Base-by-base conservation (phyloP, 2,329 filamentous ascomycete genomes). In the Herpotrichia juniperi region DNA sequence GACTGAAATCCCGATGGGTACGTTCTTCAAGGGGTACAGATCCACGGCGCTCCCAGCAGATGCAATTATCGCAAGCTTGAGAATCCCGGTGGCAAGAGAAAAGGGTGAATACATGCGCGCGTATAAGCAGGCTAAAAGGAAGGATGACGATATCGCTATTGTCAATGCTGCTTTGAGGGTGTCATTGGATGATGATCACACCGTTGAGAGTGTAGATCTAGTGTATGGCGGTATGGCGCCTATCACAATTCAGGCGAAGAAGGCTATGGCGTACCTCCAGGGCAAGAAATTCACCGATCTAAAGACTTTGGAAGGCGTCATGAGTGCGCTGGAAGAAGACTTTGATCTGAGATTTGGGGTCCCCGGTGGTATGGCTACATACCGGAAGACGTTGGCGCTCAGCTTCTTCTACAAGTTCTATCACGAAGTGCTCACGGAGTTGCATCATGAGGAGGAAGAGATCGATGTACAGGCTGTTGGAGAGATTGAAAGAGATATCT, bases 331-430 rank as follows among this genome's bases (percentile, higher is more conserved):
- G n/a, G 93, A 91, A 57, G 81, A 84, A 46, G 94, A 97, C 67
- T 99, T 99, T 66, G 85, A 96, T 69, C 81, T 99, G 25, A 82
- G 85, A 4, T 97, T 96, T 64, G 88, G 92, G 47, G 94, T 99
- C 0, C 94, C 93, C 0, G 94, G 94, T 59, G 94, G 94, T 31
- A 99, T 99, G 94, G 93, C 94, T 0, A 96, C 92, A 1, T 99
- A 97, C 69, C 83, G 94, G 24, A 96, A 94, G 71, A 90, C 92
- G 1, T 78, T 99, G 8, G 93, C 94, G 0, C 79, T 97, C 46
- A 88, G 93, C 2, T 96, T 99, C 81, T 97, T 97, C 76, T 97
- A 97, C 75, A 87, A 92, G 32, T 99, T 97, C 74, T 97, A 96
- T 69, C 90, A 97, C 66, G 93, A 97, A 56, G 83, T 93, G 0